A percentile compares a stretch with the other conserved stretches of the same genome.
These are phyloP conservation scores for Lepidium aucheri DNA, from an alignment of 345 rosid genomes.

Conservation along the genomic window DNA sequence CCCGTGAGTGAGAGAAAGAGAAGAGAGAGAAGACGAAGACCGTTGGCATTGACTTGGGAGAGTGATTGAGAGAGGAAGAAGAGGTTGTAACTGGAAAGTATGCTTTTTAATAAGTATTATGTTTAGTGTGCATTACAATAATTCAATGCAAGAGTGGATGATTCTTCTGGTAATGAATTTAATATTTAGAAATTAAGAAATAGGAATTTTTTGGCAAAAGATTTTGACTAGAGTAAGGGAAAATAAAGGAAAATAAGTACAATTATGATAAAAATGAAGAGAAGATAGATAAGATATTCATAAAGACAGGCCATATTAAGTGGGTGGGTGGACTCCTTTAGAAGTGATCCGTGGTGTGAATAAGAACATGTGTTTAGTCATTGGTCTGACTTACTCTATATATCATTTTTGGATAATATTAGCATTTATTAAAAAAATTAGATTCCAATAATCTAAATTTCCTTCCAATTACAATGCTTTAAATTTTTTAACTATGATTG, in stretches of 20 bases:
- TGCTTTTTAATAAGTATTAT: background rate
- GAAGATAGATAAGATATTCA: background rate
- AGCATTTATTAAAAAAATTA: too few relatives aligned
- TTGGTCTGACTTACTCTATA: too few relatives aligned
- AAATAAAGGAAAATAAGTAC: too few relatives aligned
- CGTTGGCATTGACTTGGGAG: slow-evolving; percentile 23
- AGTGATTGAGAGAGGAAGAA: slow-evolving; percentile 3
- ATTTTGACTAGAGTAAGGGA: background rate
- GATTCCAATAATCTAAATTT: too few relatives aligned
- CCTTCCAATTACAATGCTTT: too few relatives aligned
- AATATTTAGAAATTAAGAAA: background rate
- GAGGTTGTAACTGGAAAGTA: background rate
- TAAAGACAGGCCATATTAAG: background rate
- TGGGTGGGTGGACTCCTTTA: background rate
- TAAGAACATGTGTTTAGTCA: background rate
- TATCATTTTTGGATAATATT: too few relatives aligned
- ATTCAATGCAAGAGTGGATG: slow-evolving; percentile 7
- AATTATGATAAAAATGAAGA: too few relatives aligned
- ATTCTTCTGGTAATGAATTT: background rate
- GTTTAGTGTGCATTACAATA: background rate
- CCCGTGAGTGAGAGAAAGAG: slow-evolving; percentile 10
- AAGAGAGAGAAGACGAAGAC: slow-evolving; percentile 15
- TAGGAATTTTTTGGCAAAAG: background rate
- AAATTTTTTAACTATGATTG: too few relatives aligned
- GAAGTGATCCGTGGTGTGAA: background rate